Base-by-base conservation (phyloP, 768 basidiomycete species). In the Collybia sordida region DNA sequence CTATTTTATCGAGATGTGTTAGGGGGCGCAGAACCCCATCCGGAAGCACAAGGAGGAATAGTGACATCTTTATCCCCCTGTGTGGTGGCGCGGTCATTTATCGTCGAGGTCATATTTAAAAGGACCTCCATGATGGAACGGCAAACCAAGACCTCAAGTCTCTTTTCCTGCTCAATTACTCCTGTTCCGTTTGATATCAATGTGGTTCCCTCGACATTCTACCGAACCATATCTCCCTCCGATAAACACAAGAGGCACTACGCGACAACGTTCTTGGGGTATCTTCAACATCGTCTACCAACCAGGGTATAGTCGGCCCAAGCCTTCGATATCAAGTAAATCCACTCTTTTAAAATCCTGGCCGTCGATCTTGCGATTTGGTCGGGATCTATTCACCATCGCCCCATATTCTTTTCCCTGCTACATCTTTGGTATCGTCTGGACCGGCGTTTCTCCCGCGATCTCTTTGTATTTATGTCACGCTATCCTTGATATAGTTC, bases 201-300 rank as follows among this genome's bases (percentile, higher is more conserved):
- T 31, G 31, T 12, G 31, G 31, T 31, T 31, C 31, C 14, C 31
- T 12, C 9, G 31, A 3, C 31, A 31, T 12, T 31, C 31, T 11
- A 31, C 31, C 31, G 31, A 31, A 31, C 9, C 31, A 14, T 31
- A 31, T 14, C 31, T 31, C 11, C 31, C 31, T 3, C 31, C 31
- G 14, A 31, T 4, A 11, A 27, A 27, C 25, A 27, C 25, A 27
- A 27, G 25, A 27, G 31, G 31, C 3, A 14, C 9, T 14, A 31
- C 31, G 5, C 31, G 51, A 18, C 62, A 56, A 21, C 47, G 62
- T n/a, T 55, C 59, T 14, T 64, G 66, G 67, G 71, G 69, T 2
- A 70, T 72, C 21, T 74, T 73, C 50, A 55, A 60, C 17, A 50
- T 72, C 38, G 70, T 66, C 7, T 70, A 67, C 44, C 67, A 64